Evolutionary conservation across 257 asterid genomes (phyloP).

Genomic region (Scutellaria baicalensis): DNA sequence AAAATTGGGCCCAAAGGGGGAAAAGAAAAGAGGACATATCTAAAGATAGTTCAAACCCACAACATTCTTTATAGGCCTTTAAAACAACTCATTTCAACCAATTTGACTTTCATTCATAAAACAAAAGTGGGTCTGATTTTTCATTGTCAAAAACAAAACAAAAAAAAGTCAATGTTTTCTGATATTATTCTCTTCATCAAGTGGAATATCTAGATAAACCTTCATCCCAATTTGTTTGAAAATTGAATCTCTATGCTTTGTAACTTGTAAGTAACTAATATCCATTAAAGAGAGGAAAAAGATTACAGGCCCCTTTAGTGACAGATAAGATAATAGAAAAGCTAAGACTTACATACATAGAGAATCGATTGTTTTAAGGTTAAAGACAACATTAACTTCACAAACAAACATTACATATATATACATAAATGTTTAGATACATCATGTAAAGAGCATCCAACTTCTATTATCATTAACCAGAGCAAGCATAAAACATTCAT

Average conservation of each 20-base stretch:
- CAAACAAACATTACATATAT: too few relatives aligned
- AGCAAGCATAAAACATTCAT: not conserved
- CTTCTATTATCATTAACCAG: not conserved
- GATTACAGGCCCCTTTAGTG: too few relatives aligned
- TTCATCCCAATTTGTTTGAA: not conserved
- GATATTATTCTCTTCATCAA: not conserved
- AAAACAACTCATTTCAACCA: not conserved
- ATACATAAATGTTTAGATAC: not conserved
- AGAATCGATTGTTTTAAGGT: too few relatives aligned
- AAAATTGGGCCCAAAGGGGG: too few relatives aligned
- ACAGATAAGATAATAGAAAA: too few relatives aligned
- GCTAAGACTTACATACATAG: too few relatives aligned
- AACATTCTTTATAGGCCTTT: not conserved
- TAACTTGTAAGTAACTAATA: too few relatives aligned
- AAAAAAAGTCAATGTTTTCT: not conserved
- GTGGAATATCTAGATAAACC: constrained; percentile 2
- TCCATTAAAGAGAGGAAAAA: too few relatives aligned
- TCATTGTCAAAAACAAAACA: not conserved
- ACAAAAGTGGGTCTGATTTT: not conserved
- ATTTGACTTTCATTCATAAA: not conserved
- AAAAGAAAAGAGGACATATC: too few relatives aligned
- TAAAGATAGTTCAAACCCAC: not conserved
- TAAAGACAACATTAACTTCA: too few relatives aligned
- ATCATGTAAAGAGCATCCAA: not conserved
- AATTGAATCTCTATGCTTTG: not conserved